A percentile compares a stretch with the other conserved stretches of the same genome.
Evolutionary conservation across 2,329 filamentous ascomycete species (phyloP).

Genomic region (Aspergillus alliaceus): DNA sequence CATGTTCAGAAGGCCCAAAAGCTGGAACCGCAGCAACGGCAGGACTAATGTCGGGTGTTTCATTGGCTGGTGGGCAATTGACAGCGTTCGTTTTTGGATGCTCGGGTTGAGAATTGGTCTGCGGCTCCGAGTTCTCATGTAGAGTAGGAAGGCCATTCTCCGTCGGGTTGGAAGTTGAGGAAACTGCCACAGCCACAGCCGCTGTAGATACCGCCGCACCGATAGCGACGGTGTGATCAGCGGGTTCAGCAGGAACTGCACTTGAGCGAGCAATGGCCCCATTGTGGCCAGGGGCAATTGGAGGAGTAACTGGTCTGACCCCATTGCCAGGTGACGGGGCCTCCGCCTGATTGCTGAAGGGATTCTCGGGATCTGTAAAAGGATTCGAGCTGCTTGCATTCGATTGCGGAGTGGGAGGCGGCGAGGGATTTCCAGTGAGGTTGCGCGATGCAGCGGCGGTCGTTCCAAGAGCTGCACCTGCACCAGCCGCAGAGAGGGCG

Average conservation of each 20-base stretch:
- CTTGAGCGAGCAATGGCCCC: constrained; percentile 25
- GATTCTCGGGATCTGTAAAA: constrained; percentile 62
- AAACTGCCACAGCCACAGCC: constrained; percentile 42
- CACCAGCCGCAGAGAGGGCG: constrained; percentile 18
- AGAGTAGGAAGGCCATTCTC: constrained; percentile 21
- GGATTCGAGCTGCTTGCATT: constrained; percentile 44
- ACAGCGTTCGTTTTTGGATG: constrained; percentile 25
- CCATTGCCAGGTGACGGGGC: constrained; percentile 29
- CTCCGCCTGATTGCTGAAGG: constrained; percentile 67
- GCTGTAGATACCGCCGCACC: constrained; percentile 39
- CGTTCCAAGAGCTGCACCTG: constrained; percentile 16
- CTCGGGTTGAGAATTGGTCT: constrained; percentile 21
- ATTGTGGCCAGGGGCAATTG: constrained; percentile 16
- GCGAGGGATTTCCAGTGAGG: constrained; percentile 31
- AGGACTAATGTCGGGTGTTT: constrained; percentile 10
- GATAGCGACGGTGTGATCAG: constrained; percentile 43
- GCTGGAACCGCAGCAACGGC: constrained; percentile 14
- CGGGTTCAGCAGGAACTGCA: constrained; percentile 31
- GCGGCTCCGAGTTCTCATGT: constrained; percentile 22
- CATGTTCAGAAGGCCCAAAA: constrained; percentile 26
- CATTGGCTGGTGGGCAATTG: constrained; percentile 22
- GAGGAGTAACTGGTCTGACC: constrained; percentile 5
- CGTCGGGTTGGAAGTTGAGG: constrained; percentile 28
- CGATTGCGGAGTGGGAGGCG: constrained; percentile 39
- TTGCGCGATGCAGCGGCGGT: constrained; percentile 30